phyloP scores from a whole-genome alignment of 257 asterid species.

The Rubia yunnanensis region DNA sequence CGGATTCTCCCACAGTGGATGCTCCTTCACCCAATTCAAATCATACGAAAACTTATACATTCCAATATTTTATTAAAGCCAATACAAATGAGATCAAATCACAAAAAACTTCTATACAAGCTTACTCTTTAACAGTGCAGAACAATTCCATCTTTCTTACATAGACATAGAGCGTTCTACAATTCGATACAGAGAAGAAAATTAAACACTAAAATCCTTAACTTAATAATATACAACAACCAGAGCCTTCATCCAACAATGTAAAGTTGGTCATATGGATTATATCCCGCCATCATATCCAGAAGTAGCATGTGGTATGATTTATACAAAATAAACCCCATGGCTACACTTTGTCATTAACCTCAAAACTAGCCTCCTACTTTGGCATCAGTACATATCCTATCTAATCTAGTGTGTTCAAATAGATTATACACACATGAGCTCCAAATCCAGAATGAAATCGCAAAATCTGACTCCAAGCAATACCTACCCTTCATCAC shows the following conservation, averaged over 20 bases:
- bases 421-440: background rate
- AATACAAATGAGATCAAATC: conserved; percentile 3
- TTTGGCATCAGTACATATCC: too few relatives aligned
- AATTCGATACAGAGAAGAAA: conserved; percentile 16
- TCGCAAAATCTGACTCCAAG: background rate
- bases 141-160: conserved; percentile 83
- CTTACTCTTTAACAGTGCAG: conserved; percentile 90
- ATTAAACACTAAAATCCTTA: background rate
- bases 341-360: background rate
- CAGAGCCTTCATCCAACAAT: background rate
- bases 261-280: background rate
- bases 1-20: conserved; percentile 95
- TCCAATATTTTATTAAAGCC: background rate
- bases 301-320: background rate
- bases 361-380: background rate
- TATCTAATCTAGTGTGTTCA: background rate
- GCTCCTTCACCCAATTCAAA: conserved; percentile 67
- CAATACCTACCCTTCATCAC: background rate
- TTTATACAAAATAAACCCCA: background rate
- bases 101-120: conserved; percentile 4
- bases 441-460: background rate
- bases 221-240: background rate
- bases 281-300: background rate
- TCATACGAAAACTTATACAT: conserved; percentile 3
- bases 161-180: conserved; percentile 89